These are phyloP conservation scores for Chrysanthemum lavandulifolium DNA, from an alignment of 129 eudicot species.

Conservation along the genomic window DNA sequence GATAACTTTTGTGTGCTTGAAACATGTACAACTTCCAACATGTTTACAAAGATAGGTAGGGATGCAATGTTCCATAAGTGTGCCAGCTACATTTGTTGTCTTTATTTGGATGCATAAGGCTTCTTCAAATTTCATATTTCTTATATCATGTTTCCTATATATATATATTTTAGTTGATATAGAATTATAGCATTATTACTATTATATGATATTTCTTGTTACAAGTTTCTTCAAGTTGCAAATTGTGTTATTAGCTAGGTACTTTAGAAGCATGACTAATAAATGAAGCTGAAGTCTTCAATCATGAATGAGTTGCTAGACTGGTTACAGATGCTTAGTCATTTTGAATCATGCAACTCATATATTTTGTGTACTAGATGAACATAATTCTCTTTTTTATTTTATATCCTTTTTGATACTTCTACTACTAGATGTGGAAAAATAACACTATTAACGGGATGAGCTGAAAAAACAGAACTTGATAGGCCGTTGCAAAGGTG, in stretches of 20 bases:
- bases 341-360: no score
- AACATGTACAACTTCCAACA: neutral
- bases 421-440: no score
- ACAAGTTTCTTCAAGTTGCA: neutral
- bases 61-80: neutral
- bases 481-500: no score
- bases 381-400: no score
- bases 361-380: no score
- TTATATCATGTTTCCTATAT: neutral
- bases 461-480: no score
- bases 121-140: conserved; percentile 14
- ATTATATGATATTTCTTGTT: neutral
- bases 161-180: neutral
- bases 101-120: conserved; percentile 9
- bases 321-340: neutral
- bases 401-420: no score
- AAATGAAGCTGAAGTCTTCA: neutral
- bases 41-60: conserved; percentile 1
- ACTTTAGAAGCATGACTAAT: neutral
- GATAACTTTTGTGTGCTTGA: conserved; percentile 19
- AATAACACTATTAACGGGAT: no score
- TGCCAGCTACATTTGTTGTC: conserved; percentile 8
- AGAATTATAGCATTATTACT: neutral
- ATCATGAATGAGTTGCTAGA: neutral
- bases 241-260: neutral